Percentiles rank a stretch among this genome's conserved stretches.
Conservation (phyloP, 805 yeast genomes). For the Barnettozyma sp. region DNA sequence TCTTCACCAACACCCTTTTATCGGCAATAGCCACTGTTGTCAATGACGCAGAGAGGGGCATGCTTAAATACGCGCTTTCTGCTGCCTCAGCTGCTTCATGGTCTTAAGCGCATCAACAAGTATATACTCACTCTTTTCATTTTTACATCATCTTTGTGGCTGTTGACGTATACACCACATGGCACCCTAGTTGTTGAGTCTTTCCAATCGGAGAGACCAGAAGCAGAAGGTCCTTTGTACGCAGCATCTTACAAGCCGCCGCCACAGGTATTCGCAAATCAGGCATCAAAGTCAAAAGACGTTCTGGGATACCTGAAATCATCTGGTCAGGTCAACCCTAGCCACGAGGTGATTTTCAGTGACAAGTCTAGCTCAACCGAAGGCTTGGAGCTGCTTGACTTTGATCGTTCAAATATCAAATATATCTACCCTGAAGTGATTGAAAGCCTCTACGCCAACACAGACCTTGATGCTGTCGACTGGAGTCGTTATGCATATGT, state of each 20-base stretch:
- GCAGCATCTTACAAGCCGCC: no score
- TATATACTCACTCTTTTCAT: not conserved
- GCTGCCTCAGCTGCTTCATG: not conserved
- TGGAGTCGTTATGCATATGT: conserved; percentile 50
- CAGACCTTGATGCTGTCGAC: conserved; percentile 23
- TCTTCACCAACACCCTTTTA: no score
- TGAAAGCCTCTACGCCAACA: conserved; percentile 14
- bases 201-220: not conserved
- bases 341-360: not conserved
- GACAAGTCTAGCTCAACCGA: conserved; percentile 1
- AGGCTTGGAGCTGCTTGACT: conserved; percentile 14
- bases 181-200: not conserved
- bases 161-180: not conserved
- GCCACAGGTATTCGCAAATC: not conserved
- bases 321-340: not conserved
- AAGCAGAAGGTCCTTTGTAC: no score
- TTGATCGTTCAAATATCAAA: conserved; percentile 19
- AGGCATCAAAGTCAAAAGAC: not conserved
- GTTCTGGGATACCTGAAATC: not conserved
- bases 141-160: not conserved
- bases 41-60: no score
- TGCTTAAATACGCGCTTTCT: not conserved
- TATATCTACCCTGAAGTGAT: conserved; percentile 23
- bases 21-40: no score
- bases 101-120: not conserved